Conservation (phyloP, 768 basidiomycete species). For the Mycena leptocephala region DNA sequence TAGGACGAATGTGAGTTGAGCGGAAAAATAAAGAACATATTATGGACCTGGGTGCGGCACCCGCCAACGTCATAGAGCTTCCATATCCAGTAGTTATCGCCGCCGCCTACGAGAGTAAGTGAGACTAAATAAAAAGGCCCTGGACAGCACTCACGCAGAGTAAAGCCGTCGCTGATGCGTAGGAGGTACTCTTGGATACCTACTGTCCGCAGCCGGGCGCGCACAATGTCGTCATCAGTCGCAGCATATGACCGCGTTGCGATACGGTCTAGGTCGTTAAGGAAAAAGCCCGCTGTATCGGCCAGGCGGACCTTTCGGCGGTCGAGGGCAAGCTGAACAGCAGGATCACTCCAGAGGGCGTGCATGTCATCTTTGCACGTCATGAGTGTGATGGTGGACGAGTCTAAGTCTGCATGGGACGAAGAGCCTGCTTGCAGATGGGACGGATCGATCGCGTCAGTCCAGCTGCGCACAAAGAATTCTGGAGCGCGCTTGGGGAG, state of each 20-base stretch:
- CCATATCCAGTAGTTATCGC: slow-evolving; percentile 70
- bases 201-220: slow-evolving; percentile 79
- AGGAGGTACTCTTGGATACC: slow-evolving; percentile 77
- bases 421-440: not conserved
- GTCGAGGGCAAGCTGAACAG: slow-evolving; percentile 65
- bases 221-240: slow-evolving; percentile 81
- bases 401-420: slow-evolving; percentile 49
- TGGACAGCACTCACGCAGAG: slow-evolving; percentile 20
- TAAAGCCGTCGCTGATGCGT: slow-evolving; percentile 33
- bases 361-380: slow-evolving; percentile 76
- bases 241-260: slow-evolving; percentile 74
- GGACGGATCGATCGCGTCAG: slow-evolving; percentile 55
- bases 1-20: slow-evolving; percentile 46
- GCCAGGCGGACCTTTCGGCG: slow-evolving; percentile 66
- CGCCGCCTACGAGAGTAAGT: slow-evolving; percentile 41
- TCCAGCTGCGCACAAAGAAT: slow-evolving; percentile 71
- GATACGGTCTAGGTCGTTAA: slow-evolving; percentile 79
- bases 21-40: not conserved
- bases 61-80: slow-evolving; percentile 86
- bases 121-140: not conserved
- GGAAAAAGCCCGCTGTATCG: slow-evolving; percentile 81
- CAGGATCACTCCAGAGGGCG: slow-evolving; percentile 74
- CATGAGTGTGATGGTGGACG: slow-evolving; percentile 68
- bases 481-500: slow-evolving; percentile 54
- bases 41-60: slow-evolving; percentile 74